Percentiles rank a stretch among this genome's conserved stretches.
phyloP scores from a whole-genome alignment of 1,284 basidiomycete genomes.

The Rhodotorula sp. region DNA sequence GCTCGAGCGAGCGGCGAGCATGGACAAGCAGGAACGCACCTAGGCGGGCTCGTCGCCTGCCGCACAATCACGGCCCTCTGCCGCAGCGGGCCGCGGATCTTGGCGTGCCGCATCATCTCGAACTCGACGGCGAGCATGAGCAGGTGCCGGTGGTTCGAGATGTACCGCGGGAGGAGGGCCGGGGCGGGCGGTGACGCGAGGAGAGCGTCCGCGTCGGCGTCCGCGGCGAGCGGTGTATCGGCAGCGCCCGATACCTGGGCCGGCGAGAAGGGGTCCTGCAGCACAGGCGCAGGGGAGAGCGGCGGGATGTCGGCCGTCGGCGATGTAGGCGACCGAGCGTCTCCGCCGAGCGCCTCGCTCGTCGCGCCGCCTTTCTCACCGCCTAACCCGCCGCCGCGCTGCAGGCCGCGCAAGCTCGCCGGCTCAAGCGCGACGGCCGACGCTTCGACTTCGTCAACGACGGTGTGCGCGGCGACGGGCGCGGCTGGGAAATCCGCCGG shows the following conservation, averaged over 20 bases:
- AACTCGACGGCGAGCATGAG: conserved; percentile 42
- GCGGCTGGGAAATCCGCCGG: neutral
- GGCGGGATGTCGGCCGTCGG: conserved; percentile 12
- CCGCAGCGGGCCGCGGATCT: conserved; percentile 39
- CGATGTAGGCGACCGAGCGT: neutral
- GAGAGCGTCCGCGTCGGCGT: neutral
- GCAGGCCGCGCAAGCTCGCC: neutral
- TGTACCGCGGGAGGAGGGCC: conserved; percentile 25
- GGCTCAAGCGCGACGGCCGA: neutral
- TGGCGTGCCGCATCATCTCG: conserved; percentile 41
- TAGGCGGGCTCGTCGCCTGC: conserved; percentile 6
- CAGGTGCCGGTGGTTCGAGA: conserved; percentile 43
- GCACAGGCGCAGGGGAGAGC: neutral
- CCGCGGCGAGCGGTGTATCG: neutral
- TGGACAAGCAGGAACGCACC: neutral
- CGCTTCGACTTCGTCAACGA: neutral
- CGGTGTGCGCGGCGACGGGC: neutral
- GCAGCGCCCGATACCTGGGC: neutral
- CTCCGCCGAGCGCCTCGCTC: neutral
- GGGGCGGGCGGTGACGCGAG: neutral
- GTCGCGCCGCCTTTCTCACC: neutral
- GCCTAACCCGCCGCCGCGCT: neutral
- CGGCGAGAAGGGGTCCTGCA: neutral
- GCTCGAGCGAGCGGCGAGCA: no score
- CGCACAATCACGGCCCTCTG: conserved; percentile 37